A percentile compares a stretch with the other conserved stretches of the same genome.
Conservation (phyloP, 805 yeast species). For the Saccharomycopsis fibuligera region DNA sequence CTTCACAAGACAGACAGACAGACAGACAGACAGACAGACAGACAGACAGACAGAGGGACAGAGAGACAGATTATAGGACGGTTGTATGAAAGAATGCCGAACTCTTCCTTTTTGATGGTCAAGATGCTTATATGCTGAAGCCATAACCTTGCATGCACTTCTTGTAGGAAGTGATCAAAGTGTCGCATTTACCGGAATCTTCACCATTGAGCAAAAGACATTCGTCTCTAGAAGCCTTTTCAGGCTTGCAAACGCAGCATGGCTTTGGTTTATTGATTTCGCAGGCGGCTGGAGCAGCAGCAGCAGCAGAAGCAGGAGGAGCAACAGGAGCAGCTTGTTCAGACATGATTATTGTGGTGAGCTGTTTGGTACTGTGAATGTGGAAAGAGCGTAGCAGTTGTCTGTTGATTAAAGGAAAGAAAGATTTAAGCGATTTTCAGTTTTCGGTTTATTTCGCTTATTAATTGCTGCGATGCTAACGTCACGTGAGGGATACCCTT, state of each 20-base stretch:
- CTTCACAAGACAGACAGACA: no score
- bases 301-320: not conserved
- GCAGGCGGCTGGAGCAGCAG: not conserved
- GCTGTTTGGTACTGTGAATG: not conserved
- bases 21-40: no score
- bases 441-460: not conserved
- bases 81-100: no score
- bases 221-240: conserved; percentile 77
- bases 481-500: no score
- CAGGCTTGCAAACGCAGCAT: conserved; percentile 90
- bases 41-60: no score
- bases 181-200: conserved; percentile 76
- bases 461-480: no score
- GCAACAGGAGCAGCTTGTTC: not conserved
- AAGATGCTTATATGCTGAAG: conserved; percentile 49
- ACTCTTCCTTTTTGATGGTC: no score
- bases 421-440: no score
- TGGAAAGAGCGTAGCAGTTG: not conserved
- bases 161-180: conserved; percentile 67
- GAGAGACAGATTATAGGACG: no score
- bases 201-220: conserved; percentile 79
- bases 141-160: conserved; percentile 91
- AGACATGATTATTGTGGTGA: not conserved
- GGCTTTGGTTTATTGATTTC: conserved; percentile 67
- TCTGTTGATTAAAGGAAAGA: no score